These are phyloP conservation scores for Jimgerdemannia flammicorona DNA, from an alignment of 192 early-diverging fungal species.

Conservation along the genomic window DNA sequence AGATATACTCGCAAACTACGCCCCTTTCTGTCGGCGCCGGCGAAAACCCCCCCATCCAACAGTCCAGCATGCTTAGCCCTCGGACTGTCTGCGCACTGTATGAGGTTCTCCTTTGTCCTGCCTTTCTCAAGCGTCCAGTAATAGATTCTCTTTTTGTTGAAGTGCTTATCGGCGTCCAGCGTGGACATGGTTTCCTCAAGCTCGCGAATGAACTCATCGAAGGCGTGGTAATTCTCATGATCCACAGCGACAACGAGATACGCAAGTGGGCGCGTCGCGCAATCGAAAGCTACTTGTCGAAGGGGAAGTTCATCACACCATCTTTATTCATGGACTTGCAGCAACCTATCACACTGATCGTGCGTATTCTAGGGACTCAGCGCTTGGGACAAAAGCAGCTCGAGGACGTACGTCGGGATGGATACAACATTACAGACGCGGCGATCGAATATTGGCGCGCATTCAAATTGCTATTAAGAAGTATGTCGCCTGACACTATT, in stretches of 20 bases:
- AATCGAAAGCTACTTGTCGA: slow-evolving; percentile 12
- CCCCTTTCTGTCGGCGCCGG: not conserved
- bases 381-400: not conserved
- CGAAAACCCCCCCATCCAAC: not conserved
- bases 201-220: not conserved
- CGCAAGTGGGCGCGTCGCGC: slow-evolving; percentile 22
- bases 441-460: not conserved
- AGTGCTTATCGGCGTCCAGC: slow-evolving; percentile 18
- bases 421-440: not conserved
- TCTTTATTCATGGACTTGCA: not conserved
- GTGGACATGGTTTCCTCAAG: slow-evolving; percentile 1
- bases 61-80: not conserved
- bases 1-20: not conserved
- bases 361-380: not conserved
- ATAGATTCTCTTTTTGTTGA: slow-evolving; percentile 9
- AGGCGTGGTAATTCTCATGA: slow-evolving; percentile 9
- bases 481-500: not conserved
- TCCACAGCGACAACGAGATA: slow-evolving; percentile 12
- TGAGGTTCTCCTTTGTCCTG: slow-evolving; percentile 16
- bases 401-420: not conserved
- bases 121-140: not conserved
- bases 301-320: slow-evolving; percentile 16
- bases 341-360: not conserved
- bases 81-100: slow-evolving; percentile 14
- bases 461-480: not conserved